A percentile compares a stretch with the other conserved stretches of the same genome.
Evolutionary conservation across 2,329 filamentous ascomycete species (phyloP).

Genomic region (Penicillium sp.): DNA sequence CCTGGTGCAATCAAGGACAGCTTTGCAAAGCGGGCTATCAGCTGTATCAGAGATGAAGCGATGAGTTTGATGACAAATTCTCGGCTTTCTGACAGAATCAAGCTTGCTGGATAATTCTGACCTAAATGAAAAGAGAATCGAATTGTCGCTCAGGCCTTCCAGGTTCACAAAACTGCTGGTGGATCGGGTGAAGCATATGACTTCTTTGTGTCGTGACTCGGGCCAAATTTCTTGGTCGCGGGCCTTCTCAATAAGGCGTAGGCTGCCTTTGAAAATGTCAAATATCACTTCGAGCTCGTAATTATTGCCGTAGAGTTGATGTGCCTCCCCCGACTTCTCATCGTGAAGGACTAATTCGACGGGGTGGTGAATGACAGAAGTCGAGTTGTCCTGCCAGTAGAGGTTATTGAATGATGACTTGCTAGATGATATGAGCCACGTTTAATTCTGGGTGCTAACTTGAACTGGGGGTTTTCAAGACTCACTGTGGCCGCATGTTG

Average conservation of each 20-base stretch:
- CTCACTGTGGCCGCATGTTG: neutral
- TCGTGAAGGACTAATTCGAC: slow-evolving; percentile 24
- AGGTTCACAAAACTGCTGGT: slow-evolving; percentile 33
- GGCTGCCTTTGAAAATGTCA: slow-evolving; percentile 24
- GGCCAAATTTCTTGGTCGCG: slow-evolving; percentile 13
- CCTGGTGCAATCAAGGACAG: slow-evolving; percentile 22
- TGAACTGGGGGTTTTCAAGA: neutral
- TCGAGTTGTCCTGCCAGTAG: slow-evolving; percentile 16
- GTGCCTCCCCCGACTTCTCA: slow-evolving; percentile 13
- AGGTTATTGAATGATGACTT: too few relatives aligned
- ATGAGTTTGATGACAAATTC: slow-evolving; percentile 21
- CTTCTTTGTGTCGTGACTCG: slow-evolving; percentile 3
- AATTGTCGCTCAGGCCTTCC: slow-evolving; percentile 32
- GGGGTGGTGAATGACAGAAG: slow-evolving; percentile 2
- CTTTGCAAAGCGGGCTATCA: slow-evolving; percentile 26
- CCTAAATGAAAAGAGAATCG: slow-evolving; percentile 29
- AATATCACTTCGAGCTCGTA: slow-evolving; percentile 31
- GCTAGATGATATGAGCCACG: too few relatives aligned
- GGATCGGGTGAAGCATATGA: slow-evolving; percentile 19
- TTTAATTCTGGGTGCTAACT: too few relatives aligned
- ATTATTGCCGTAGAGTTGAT: slow-evolving; percentile 19
- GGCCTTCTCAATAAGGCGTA: slow-evolving; percentile 28
- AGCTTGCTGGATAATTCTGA: slow-evolving; percentile 16
- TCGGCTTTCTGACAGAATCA: slow-evolving; percentile 19
- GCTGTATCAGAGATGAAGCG: slow-evolving; percentile 22